Percentiles rank a stretch among this genome's conserved stretches.
Evolutionary conservation across 2,329 filamentous ascomycete species (phyloP).

Genomic region (Venturia nashicola): DNA sequence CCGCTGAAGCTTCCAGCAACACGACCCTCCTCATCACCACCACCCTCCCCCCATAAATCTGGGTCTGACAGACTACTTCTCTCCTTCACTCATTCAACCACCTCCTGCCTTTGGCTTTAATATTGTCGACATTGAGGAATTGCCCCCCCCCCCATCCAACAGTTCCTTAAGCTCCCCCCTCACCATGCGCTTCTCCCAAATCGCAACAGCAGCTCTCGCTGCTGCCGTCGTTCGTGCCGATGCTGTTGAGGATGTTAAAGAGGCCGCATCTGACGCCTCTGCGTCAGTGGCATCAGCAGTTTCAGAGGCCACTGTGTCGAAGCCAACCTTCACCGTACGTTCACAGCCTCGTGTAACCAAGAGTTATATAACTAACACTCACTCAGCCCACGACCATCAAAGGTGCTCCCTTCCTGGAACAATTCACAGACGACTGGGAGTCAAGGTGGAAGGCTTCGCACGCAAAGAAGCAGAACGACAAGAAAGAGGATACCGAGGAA

Average conservation of each 20-base stretch:
- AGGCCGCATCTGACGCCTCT: constrained; percentile 9
- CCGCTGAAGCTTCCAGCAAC: background rate
- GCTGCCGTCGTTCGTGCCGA: constrained; percentile 8
- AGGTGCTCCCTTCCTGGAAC: constrained; percentile 81
- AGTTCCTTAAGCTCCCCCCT: background rate
- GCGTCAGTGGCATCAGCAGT: constrained; percentile 7
- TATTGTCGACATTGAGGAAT: background rate
- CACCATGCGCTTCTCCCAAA: constrained; percentile 1
- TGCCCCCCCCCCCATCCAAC: background rate
- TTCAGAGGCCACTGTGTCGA: constrained; percentile 5
- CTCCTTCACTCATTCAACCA: background rate
- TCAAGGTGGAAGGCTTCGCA: constrained; percentile 85
- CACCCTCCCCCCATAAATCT: background rate
- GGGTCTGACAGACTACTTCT: background rate
- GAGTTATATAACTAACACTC: constrained; percentile 1
- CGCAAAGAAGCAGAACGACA: constrained; percentile 88
- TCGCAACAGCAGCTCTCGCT: constrained; percentile 8
- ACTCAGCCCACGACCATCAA: constrained; percentile 72
- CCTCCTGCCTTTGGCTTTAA: background rate
- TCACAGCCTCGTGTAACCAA: background rate
- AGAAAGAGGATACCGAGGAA: constrained; percentile 56
- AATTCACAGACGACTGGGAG: constrained; percentile 97
- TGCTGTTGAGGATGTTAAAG: constrained; percentile 9
- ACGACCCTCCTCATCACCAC: background rate
- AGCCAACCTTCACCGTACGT: constrained; percentile 12